Evolutionary conservation across 2,329 filamentous ascomycete genomes (phyloP).

Genomic region (Penicillium sp.): DNA sequence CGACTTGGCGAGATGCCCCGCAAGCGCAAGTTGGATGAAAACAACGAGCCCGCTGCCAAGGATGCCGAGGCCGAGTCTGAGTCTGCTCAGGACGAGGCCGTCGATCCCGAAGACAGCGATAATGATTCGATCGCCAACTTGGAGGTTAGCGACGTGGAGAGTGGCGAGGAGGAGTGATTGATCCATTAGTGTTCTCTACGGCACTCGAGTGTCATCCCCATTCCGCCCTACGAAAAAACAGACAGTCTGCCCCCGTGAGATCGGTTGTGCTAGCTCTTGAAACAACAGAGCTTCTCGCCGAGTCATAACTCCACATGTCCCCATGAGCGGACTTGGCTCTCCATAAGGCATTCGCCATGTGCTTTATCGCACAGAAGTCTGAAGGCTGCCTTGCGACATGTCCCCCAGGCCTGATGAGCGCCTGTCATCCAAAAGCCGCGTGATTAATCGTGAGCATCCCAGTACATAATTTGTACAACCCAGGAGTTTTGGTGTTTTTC

Average conservation of each 20-base stretch:
- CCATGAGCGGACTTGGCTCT: background rate
- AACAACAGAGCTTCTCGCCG: slow-evolving; percentile 5
- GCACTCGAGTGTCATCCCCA: slow-evolving; percentile 6
- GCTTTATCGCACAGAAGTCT: background rate
- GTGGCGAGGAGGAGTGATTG: slow-evolving; percentile 40
- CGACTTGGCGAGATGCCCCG: slow-evolving; percentile 78
- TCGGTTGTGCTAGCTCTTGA: slow-evolving; percentile 1
- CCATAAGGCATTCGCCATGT: background rate
- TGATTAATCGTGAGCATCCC: slow-evolving; percentile 1
- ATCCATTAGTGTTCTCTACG: background rate
- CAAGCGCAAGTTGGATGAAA: slow-evolving; percentile 69
- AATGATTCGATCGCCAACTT: slow-evolving; percentile 43
- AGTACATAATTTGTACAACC: slow-evolving; percentile 2
- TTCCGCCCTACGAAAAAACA: background rate
- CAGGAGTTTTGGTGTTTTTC: background rate
- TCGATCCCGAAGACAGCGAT: slow-evolving; percentile 42
- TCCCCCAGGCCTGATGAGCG: background rate
- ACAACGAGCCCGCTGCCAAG: slow-evolving; percentile 32
- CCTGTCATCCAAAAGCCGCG: background rate
- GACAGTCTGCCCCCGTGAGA: background rate
- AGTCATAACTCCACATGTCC: background rate
- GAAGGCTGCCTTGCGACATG: background rate
- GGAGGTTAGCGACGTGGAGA: slow-evolving; percentile 42
- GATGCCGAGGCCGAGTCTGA: slow-evolving; percentile 25
- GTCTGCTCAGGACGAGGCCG: slow-evolving; percentile 34